These are phyloP conservation scores for Tetradesmus lagerheimii DNA, from an alignment of 139 green algal genomes.

Conservation along the genomic window DNA sequence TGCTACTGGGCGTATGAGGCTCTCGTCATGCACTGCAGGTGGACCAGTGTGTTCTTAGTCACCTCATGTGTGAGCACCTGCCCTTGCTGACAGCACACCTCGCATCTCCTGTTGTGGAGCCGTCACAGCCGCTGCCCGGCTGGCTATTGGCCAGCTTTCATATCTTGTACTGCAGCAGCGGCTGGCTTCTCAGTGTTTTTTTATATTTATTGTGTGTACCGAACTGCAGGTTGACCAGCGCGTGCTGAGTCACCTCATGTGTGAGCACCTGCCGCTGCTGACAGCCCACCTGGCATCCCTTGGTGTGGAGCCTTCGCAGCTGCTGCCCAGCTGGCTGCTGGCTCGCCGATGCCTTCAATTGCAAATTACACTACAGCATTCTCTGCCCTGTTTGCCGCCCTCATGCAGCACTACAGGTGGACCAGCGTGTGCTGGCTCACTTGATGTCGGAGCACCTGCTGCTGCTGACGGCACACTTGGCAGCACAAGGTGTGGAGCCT, in stretches of 20 bases:
- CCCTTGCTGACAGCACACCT: background rate
- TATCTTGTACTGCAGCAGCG: background rate
- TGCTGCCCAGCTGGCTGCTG: conserved; percentile 16
- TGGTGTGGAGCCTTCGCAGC: background rate
- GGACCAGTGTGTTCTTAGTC: background rate
- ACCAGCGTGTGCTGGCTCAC: conserved; percentile 1
- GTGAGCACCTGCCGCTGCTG: background rate
- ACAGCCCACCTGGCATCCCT: background rate
- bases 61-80: background rate
- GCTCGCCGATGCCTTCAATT: too few relatives aligned
- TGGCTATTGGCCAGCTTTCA: conserved; percentile 35
- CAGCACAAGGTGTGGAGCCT: background rate
- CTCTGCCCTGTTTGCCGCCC: too few relatives aligned
- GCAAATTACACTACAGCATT: too few relatives aligned
- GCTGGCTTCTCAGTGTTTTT: too few relatives aligned
- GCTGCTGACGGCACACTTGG: background rate
- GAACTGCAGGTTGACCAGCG: conserved; percentile 36
- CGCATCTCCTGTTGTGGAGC: background rate
- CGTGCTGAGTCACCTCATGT: background rate
- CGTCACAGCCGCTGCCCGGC: background rate
- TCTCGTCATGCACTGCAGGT: too few relatives aligned
- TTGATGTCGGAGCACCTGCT: background rate
- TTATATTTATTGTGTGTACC: too few relatives aligned
- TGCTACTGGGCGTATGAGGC: too few relatives aligned
- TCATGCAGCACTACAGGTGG: background rate